phyloP scores from a whole-genome alignment of 2,329 filamentous ascomycete genomes.

The Alternaria arborescens region DNA sequence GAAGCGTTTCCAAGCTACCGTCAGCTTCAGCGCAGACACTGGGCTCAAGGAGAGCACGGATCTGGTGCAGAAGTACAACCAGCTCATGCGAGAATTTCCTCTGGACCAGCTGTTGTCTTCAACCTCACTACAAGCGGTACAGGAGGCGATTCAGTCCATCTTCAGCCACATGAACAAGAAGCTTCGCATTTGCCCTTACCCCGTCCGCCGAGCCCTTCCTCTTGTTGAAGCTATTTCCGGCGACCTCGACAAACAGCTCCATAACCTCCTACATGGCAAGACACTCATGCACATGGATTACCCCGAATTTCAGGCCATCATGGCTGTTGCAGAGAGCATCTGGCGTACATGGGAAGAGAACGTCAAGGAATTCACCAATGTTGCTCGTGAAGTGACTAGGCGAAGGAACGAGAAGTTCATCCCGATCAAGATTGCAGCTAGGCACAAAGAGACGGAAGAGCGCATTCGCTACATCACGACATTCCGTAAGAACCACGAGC shows the following conservation, averaged over 20 bases:
- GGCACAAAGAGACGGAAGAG: slow-evolving; percentile 88
- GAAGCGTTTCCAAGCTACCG: slow-evolving; percentile 96
- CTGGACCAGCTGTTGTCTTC: slow-evolving; percentile 93
- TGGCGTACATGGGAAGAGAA: slow-evolving; percentile 96
- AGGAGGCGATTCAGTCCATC: slow-evolving; percentile 87
- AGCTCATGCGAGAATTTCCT: slow-evolving; percentile 97
- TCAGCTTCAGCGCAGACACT: slow-evolving; percentile 96
- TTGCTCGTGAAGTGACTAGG: slow-evolving; percentile 92
- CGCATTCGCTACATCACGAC: slow-evolving; percentile 92
- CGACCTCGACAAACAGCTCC: slow-evolving; percentile 86
- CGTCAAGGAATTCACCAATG: slow-evolving; percentile 96
- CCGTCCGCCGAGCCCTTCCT: slow-evolving; percentile 86
- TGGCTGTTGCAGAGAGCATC: slow-evolving; percentile 83
- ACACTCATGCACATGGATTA: slow-evolving; percentile 93
- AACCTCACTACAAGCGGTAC: slow-evolving; percentile 84
- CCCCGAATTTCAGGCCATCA: slow-evolving; percentile 84
- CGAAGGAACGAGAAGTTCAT: slow-evolving; percentile 98
- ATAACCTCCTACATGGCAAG: slow-evolving; percentile 83
- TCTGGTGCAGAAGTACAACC: slow-evolving; percentile 97
- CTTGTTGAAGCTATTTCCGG: slow-evolving; percentile 97
- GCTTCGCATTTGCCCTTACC: slow-evolving; percentile 93
- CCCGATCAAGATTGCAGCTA: slow-evolving; percentile 91
- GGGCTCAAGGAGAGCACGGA: slow-evolving; percentile 96
- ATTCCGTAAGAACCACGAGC: slow-evolving; percentile 96
- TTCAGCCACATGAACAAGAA: slow-evolving; percentile 98